A percentile compares a stretch with the other conserved stretches of the same genome.
Conservation (phyloP, 176 grass and related monocot species). For the Phragmites australis region DNA sequence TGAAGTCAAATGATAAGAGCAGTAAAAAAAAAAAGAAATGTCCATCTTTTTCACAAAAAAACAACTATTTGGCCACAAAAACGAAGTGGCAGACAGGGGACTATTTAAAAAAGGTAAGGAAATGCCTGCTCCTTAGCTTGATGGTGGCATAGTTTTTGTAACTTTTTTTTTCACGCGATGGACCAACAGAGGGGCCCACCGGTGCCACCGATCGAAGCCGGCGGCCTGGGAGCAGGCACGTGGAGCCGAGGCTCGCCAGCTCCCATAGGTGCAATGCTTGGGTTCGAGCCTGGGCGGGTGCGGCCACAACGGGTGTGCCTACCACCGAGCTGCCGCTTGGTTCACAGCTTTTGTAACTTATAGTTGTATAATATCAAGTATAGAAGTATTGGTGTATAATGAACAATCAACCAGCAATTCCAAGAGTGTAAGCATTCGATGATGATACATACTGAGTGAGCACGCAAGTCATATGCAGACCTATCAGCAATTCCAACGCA, state of each 20-base stretch:
- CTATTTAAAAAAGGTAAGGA: not conserved
- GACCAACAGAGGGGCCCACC: no score
- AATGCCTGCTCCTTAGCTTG: not conserved
- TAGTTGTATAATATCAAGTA: not conserved
- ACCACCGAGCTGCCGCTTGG: no score
- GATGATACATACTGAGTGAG: constrained; percentile 67
- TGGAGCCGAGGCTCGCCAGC: no score
- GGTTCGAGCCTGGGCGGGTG: no score
- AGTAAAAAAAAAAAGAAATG: not conserved
- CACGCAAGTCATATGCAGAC: constrained; percentile 80
- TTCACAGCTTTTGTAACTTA: no score
- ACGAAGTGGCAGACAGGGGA: not conserved
- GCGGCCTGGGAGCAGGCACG: no score
- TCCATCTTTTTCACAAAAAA: not conserved
- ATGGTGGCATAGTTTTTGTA: constrained; percentile 1
- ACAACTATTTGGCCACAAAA: constrained; percentile 14
- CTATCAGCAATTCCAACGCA: constrained; percentile 99
- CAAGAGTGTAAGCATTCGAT: not conserved
- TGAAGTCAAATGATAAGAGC: not conserved
- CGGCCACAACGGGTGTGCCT: no score
- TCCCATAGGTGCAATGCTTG: no score
- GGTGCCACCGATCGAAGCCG: no score
- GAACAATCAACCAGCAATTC: not conserved
- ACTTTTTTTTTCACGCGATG: no score
- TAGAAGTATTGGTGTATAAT: not conserved